Conservation (phyloP, 1,139 yeast genomes). For the Blastobotrys persicus region DNA sequence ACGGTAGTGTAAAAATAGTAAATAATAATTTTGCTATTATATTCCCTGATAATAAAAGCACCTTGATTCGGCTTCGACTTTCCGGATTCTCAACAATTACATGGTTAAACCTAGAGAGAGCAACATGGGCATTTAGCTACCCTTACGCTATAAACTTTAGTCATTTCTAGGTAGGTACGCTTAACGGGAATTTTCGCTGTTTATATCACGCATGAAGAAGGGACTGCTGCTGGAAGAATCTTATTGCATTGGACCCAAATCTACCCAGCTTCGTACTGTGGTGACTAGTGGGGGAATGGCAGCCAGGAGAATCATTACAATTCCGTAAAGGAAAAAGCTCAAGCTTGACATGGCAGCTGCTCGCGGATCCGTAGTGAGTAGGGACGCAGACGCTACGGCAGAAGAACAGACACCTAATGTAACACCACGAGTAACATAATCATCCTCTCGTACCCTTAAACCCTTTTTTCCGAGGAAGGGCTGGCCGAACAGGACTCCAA, state of each 20-base stretch:
- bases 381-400: conserved; percentile 78
- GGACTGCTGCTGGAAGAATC: too few relatives aligned
- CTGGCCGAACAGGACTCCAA: conserved; percentile 72
- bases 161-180: too few relatives aligned
- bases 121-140: too few relatives aligned
- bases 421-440: conserved; percentile 73
- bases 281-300: conserved; percentile 51
- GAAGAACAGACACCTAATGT: conserved; percentile 76
- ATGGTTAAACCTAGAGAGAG: too few relatives aligned
- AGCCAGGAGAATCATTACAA: conserved; percentile 66
- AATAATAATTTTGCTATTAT: too few relatives aligned
- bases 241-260: conserved; percentile 17
- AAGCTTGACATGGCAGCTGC: conserved; percentile 78
- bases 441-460: conserved; percentile 56
- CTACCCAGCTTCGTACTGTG: conserved; percentile 37
- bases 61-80: too few relatives aligned
- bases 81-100: too few relatives aligned
- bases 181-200: too few relatives aligned
- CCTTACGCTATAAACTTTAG: too few relatives aligned
- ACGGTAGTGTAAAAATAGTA: too few relatives aligned
- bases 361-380: conserved; percentile 65
- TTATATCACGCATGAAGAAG: too few relatives aligned
- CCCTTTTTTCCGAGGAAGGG: conserved; percentile 41
- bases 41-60: too few relatives aligned
- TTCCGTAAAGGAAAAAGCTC: conserved; percentile 70